Conservation (phyloP, 2,329 filamentous ascomycete genomes). For the Xylariales sp. region DNA sequence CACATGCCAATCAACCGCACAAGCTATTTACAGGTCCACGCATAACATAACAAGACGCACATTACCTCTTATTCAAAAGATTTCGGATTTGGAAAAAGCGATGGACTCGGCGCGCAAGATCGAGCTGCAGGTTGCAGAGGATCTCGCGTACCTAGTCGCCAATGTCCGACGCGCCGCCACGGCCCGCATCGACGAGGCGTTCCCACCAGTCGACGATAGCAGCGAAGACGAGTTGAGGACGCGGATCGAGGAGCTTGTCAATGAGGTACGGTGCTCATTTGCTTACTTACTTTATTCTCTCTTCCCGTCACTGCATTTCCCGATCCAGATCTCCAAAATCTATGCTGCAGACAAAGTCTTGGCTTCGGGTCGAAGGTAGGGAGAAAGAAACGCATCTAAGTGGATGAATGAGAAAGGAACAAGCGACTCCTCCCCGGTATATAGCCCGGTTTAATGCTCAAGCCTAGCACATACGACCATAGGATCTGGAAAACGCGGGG, state of each 20-base stretch:
- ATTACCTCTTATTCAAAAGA: not conserved
- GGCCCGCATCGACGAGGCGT: conserved; percentile 73
- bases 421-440: conserved; percentile 13
- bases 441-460: conserved; percentile 25
- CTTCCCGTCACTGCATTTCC: conserved; percentile 2
- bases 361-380: not conserved
- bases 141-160: conserved; percentile 75
- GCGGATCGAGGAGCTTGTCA: conserved; percentile 69
- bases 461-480: conserved; percentile 48
- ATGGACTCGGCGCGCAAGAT: conserved; percentile 73
- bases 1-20: not conserved
- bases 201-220: conserved; percentile 72
- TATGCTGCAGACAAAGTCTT: conserved; percentile 16
- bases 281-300: conserved; percentile 9
- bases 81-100: not conserved
- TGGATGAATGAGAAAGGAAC: conserved; percentile 2
- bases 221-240: conserved; percentile 67
- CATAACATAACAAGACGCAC: not conserved
- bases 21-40: not conserved
- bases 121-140: conserved; percentile 80
- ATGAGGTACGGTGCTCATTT: conserved; percentile 59
- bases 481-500: conserved; percentile 48
- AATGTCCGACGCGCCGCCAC: conserved; percentile 76
- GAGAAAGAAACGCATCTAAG: too few species aligned
- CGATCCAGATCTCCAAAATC: not conserved